phyloP scores from a whole-genome alignment of 2,329 filamentous ascomycete species.

The Clarireedia hainanense region DNA sequence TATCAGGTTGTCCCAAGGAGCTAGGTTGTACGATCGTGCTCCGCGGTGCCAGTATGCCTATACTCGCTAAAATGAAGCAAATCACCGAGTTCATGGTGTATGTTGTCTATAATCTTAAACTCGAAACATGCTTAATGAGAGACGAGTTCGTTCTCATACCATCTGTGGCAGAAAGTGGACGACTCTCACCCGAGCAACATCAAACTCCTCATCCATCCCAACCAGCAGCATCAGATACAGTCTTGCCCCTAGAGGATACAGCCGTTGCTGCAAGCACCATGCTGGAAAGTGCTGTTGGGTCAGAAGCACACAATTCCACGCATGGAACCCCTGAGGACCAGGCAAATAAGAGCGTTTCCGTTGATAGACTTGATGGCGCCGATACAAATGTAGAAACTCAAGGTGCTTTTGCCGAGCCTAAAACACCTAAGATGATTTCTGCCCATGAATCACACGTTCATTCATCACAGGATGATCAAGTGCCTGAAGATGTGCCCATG shows the following conservation, averaged over 20 bases:
- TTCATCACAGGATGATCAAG: slow-evolving; percentile 41
- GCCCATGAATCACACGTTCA: slow-evolving; percentile 33
- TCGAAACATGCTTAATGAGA: slow-evolving; percentile 88
- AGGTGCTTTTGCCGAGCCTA: neutral
- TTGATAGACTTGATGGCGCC: neutral
- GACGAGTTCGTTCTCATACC: slow-evolving; percentile 88
- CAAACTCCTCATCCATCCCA: slow-evolving; percentile 10
- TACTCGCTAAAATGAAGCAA: slow-evolving; percentile 73
- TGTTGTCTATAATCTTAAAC: slow-evolving; percentile 93
- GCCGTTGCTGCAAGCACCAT: slow-evolving; percentile 22
- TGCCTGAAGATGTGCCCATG: slow-evolving; percentile 73
- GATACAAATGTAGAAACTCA: neutral
- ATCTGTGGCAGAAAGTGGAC: slow-evolving; percentile 43
- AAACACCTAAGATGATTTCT: slow-evolving; percentile 23
- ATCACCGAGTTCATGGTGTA: slow-evolving; percentile 99
- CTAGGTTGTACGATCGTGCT: slow-evolving; percentile 92
- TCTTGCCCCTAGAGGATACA: slow-evolving; percentile 9
- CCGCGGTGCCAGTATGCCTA: slow-evolving; percentile 65
- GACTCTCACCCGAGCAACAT: slow-evolving; percentile 32
- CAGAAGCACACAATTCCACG: slow-evolving; percentile 5
- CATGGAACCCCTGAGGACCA: neutral
- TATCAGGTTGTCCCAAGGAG: slow-evolving; percentile 82
- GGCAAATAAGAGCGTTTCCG: neutral
- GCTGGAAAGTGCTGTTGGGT: slow-evolving; percentile 18
- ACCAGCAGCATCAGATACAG: slow-evolving; percentile 4